Evolutionary conservation across 306 rosid species (phyloP), one percentile per base, ranked within the genome.

Genomic region (Begonia masoniana): DNA sequence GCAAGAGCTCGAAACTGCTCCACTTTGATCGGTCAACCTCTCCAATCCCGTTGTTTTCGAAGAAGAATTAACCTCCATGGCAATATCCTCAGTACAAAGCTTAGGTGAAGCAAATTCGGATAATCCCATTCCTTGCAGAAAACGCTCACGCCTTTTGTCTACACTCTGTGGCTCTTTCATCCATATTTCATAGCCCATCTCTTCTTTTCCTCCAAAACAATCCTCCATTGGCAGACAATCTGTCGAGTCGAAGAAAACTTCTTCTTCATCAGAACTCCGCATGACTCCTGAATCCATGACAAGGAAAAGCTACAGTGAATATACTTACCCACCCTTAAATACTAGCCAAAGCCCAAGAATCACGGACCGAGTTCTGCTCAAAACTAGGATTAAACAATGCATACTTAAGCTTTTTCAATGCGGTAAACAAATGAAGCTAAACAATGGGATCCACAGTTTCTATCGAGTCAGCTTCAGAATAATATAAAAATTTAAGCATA

Each of bases 151-250:
- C 59, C 97, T 83, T 73, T 77, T 78, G 73, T 67, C 70, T 24
- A 91, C 87, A 71, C 99, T 80, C 21, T 45, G 63, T 50, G 86
- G 99, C 65, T 91, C 86, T 57, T 68, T 79, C 71, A 73, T 51
- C 94, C 99, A 91, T 64, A 86, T 52, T 60, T 72, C 79, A 61
- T 74, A 78, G 6, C 63, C 75, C 49, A 61, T 57, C 57, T 57
- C 65, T 69, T 51, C 16, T 76, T 58, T 46, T 74, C 85, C 56
- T 46, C 76, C 5, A 78, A 74, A 31, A 31, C 39, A 31, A 31
- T 31, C 39, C 39, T 31, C 39, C 58, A 31, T 31, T 31, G 39
- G 82, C 70, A 57, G 85, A 65, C 35, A 51, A 60, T 85, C 95
- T 36, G 21, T 56, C 0, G 97, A 74, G 68, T 89, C 94, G 24